Percentiles rank a stretch among this genome's conserved stretches.
Conservation (phyloP, 192 early-diverging fungal genomes). For the Gigaspora rosea region DNA sequence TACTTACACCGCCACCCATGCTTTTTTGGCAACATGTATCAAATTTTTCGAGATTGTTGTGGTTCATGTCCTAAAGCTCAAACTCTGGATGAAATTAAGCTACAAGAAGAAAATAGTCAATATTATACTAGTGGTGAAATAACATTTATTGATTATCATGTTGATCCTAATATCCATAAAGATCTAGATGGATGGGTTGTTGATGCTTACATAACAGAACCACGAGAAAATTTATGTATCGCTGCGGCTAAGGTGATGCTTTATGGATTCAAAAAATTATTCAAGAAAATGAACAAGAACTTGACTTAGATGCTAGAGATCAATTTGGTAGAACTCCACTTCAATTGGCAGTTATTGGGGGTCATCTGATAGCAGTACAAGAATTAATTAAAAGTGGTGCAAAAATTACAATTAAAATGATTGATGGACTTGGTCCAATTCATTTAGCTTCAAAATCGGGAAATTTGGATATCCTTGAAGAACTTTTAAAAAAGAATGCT, state of each 20-base stretch:
- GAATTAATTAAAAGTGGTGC: not conserved
- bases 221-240: no score
- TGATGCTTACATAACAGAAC: no score
- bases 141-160: not conserved
- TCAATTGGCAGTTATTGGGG: conserved; percentile 17
- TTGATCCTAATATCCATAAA: not conserved
- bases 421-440: not conserved
- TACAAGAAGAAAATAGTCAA: conserved; percentile 5
- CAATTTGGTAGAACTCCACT: conserved; percentile 24
- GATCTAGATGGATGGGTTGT: conserved; percentile 1
- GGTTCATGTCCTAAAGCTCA: conserved; percentile 1
- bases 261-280: not conserved
- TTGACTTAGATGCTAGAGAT: conserved; percentile 8
- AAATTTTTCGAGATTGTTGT: conserved; percentile 23
- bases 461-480: conserved; percentile 9
- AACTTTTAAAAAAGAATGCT: conserved; percentile 3
- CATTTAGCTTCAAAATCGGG: conserved; percentile 4
- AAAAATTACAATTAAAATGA: conserved; percentile 5
- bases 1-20: conserved; percentile 9
- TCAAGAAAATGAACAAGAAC: not conserved
- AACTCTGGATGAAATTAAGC: not conserved
- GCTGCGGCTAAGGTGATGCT: not conserved
- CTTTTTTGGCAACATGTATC: conserved; percentile 23
- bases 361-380: not conserved
- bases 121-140: conserved; percentile 3